Base-by-base conservation (phyloP, 805 yeast species). In the Starmerella vitae region DNA sequence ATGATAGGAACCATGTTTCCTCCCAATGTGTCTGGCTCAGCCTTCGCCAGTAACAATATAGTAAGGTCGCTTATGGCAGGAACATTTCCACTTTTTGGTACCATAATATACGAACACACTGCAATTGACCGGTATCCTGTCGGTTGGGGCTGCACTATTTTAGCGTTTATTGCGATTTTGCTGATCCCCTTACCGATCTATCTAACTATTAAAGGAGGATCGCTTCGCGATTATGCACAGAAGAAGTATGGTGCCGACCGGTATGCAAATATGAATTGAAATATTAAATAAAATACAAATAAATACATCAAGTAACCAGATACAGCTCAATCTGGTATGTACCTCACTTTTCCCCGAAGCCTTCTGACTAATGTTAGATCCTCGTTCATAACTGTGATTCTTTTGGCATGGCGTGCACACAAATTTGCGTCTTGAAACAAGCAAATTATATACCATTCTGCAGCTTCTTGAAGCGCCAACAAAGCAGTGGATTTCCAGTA, bases 361-460 rank as follows among this genome's bases (percentile, higher is more conserved):
- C 97, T 81, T 72, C 96, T 81, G 53, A 97, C 98, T 62, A 88
- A 74, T 63, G 86, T 94, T 64, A 88, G 83, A 66, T 88, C 98
- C 71, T 86, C 86, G 83, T 85, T 88, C 74, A 84, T 94, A 60
- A 88, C 84, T 51, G 98, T 88, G 55, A 88, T 97, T 70, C 98
- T 80, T 78, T 91, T 88, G 59, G 97, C 98, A 68, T 88, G 98
- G 54, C 85, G 83, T 51, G 97, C 96, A 70, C 96, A 91, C 71
- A 88, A 74, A 72, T 86, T 88, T 52, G 97, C 91, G 66, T 91
- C 97, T 72, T 88, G 97, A 55, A 88, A 91, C 59, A 88, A 68
- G 45, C 94, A 83, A 39, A 88, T 95, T 57, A 91, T 72, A 74
- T 85, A 91, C 59, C 96, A 96, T 72, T 88, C 98, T 48, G 88